Evolutionary conservation across 116 monocot species (phyloP).

Genomic region (Cymodocea nodosa): DNA sequence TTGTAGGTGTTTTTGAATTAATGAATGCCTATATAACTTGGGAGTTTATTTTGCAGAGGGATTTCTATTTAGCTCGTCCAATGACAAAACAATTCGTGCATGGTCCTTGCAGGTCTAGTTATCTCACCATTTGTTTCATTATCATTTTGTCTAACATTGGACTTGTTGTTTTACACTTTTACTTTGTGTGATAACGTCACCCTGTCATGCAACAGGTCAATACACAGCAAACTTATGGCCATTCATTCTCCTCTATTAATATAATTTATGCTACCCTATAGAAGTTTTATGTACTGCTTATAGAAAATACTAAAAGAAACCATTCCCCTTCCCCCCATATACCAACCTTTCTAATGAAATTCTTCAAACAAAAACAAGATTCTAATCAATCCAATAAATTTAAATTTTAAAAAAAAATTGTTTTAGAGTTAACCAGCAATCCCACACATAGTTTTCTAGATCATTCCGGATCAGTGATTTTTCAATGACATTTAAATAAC

Average conservation of each 20-base stretch:
- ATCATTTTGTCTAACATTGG: not conserved
- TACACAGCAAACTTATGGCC: not conserved
- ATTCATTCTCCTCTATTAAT: not conserved
- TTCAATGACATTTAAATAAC: no score
- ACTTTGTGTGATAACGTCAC: not conserved
- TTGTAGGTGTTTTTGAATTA: no score
- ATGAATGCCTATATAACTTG: not conserved
- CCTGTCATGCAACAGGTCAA: not conserved
- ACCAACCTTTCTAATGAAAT: no score
- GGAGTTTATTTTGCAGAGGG: slow-evolving; percentile 43
- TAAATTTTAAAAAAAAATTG: no score
- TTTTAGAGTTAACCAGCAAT: no score
- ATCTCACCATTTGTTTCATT: no score
- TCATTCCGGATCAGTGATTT: no score
- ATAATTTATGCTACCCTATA: not conserved
- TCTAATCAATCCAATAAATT: no score
- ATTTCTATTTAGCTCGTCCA: slow-evolving; percentile 77
- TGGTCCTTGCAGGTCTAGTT: slow-evolving; percentile 81
- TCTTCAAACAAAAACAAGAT: no score
- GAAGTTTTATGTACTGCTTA: not conserved
- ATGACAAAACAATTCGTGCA: slow-evolving; percentile 76
- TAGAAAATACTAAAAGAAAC: no score
- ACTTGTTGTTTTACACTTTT: not conserved
- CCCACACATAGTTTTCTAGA: no score
- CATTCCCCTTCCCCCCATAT: no score